phyloP scores from a whole-genome alignment of 208 protist species.

The Tritrichomonas foetus region DNA sequence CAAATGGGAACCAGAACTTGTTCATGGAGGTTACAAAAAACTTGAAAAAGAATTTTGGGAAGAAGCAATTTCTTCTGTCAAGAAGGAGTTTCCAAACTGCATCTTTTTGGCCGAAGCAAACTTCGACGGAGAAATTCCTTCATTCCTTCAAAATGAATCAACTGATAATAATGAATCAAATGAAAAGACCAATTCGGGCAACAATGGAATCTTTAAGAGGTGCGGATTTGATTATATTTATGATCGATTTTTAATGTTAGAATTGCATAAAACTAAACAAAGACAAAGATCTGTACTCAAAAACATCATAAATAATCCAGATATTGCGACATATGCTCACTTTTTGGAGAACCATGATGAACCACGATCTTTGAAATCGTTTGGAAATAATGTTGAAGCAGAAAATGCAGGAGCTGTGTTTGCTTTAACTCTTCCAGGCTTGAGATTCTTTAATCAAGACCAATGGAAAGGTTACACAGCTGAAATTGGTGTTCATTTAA shows the following conservation, averaged over 20 bases:
- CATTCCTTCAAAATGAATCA: too few species aligned
- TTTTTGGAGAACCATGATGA: conserved; percentile 46
- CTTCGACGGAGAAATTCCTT: not conserved
- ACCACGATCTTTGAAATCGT: not conserved
- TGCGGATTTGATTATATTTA: conserved; percentile 43
- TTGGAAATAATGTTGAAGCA: not conserved
- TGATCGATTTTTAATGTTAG: conserved; percentile 31
- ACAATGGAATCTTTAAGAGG: not conserved
- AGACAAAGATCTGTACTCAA: not conserved
- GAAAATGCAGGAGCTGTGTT: not conserved
- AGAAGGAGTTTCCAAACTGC: not conserved
- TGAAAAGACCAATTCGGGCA: too few species aligned
- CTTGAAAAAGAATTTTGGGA: conserved; percentile 35
- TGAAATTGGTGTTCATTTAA: conserved; percentile 34
- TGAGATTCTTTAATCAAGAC: conserved; percentile 41
- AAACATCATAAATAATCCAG: not conserved
- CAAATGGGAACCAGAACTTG: not conserved
- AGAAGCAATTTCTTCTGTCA: conserved; percentile 25
- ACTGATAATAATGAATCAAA: too few species aligned
- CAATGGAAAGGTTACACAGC: not conserved
- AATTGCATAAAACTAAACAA: not conserved
- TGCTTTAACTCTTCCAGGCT: conserved; percentile 28
- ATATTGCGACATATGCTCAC: not conserved
- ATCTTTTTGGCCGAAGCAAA: conserved; percentile 42
- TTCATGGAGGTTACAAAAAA: not conserved